Percentiles rank a stretch among this genome's conserved stretches.
These are phyloP conservation scores for Cinnamomum micranthum DNA, from an alignment of 164 flowering plant species.

Conservation along the genomic window DNA sequence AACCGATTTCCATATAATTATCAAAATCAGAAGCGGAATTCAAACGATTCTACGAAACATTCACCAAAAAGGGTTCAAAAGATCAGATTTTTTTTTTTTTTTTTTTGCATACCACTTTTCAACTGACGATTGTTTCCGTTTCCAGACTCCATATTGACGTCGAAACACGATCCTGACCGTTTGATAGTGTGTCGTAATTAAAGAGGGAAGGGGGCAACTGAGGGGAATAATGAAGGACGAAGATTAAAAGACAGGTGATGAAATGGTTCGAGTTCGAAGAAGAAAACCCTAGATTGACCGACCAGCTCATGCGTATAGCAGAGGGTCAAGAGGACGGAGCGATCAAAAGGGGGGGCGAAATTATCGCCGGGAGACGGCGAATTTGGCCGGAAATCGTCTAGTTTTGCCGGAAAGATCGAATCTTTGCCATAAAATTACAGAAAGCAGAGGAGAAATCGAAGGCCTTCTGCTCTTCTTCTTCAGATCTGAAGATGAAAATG, in stretches of 20 bases:
- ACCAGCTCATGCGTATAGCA: slow-evolving; percentile 71
- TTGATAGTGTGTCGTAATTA: slow-evolving; percentile 5
- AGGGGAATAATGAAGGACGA: slow-evolving; percentile 63
- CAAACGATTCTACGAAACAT: not conserved
- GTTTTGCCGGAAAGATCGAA: not conserved
- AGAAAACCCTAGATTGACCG: slow-evolving; percentile 44
- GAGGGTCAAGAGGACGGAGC: not conserved
- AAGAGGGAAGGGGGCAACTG: slow-evolving; percentile 27
- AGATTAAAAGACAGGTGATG: slow-evolving; percentile 53
- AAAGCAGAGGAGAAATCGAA: too few species aligned
- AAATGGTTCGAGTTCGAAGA: slow-evolving; percentile 58
- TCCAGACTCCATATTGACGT: slow-evolving; percentile 25
- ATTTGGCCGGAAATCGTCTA: not conserved
- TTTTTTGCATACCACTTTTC: slow-evolving; percentile 19
- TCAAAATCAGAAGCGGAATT: too few species aligned
- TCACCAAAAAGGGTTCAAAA: not conserved
- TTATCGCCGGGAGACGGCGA: not conserved
- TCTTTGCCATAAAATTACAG: not conserved
- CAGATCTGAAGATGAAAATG: too few species aligned
- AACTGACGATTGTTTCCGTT: slow-evolving; percentile 24
- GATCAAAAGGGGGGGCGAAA: not conserved
- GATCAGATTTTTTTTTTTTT: too few species aligned
- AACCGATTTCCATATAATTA: too few species aligned
- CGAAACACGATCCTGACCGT: not conserved
- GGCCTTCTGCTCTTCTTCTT: too few species aligned